These are phyloP conservation scores for Xylariaceae sp. DNA, from an alignment of 2,329 filamentous ascomycete species.

Conservation along the genomic window DNA sequence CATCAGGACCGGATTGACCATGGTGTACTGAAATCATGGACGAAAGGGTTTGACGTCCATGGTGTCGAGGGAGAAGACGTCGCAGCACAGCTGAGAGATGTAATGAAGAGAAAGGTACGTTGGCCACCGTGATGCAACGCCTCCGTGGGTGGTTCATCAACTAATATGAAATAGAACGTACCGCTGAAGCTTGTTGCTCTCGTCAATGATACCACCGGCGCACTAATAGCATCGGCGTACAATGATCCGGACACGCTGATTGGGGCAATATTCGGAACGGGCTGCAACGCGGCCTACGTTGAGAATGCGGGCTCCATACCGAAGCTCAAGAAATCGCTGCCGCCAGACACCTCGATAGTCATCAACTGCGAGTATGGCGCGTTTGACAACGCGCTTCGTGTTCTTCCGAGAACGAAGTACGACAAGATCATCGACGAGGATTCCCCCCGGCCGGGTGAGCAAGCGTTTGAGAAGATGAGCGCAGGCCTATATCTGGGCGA, in stretches of 20 bases:
- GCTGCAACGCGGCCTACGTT: conserved; percentile 3
- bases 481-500: conserved; percentile 4
- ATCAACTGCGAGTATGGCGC: conserved; percentile 4
- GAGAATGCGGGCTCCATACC: conserved; percentile 1
- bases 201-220: conserved; percentile 2
- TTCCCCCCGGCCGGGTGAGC: conserved; percentile 1
- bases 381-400: conserved; percentile 1
- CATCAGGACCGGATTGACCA: conserved; percentile 1
- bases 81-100: not conserved
- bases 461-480: conserved; percentile 2
- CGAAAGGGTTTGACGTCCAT: not conserved
- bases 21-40: conserved; percentile 1
- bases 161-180: not conserved
- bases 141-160: not conserved
- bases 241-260: not conserved
- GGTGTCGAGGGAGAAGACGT: conserved; percentile 1
- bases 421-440: not conserved
- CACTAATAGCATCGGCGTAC: not conserved
- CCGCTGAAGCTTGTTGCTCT: not conserved
- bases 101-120: not conserved
- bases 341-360: not conserved
- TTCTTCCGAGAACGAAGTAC: conserved; percentile 1
- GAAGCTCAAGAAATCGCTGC: not conserved
- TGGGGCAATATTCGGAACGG: conserved; percentile 3
- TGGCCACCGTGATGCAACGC: not conserved